Percentiles rank a stretch among this genome's conserved stretches.
These are phyloP conservation scores for Penicillium simplicissimum DNA, from an alignment of 495 filamentous ascomycete genomes.

Conservation along the genomic window DNA sequence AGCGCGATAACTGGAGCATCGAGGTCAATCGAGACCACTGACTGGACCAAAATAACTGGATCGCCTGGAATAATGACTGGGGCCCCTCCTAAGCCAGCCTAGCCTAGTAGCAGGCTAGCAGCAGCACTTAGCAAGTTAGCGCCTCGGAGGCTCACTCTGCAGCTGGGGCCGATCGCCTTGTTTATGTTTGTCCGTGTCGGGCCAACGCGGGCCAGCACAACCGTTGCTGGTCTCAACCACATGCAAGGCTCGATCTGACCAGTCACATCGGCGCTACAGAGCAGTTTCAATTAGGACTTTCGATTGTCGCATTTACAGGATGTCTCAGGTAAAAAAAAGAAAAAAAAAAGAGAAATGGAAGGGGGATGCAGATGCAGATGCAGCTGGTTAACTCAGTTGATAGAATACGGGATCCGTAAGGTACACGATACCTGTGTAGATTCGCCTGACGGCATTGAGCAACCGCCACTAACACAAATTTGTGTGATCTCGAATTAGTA, in stretches of 20 bases:
- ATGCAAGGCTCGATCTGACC: slow-evolving; percentile 23
- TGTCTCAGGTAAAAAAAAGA: background rate
- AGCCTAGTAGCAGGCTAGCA: too few species aligned
- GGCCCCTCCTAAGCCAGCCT: too few species aligned
- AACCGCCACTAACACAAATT: background rate
- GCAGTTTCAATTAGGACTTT: background rate
- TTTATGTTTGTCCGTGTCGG: slow-evolving; percentile 29
- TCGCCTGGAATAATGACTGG: background rate
- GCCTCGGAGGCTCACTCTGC: slow-evolving; percentile 11
- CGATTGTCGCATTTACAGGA: background rate
- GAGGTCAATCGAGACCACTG: background rate
- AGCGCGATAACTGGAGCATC: slow-evolving; percentile 27
- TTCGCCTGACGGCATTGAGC: background rate
- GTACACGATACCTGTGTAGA: background rate
- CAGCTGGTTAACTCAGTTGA: background rate
- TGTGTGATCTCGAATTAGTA: background rate
- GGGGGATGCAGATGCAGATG: background rate
- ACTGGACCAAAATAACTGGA: background rate
- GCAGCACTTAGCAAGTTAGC: slow-evolving; percentile 13
- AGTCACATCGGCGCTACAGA: slow-evolving; percentile 14
- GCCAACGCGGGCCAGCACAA: slow-evolving; percentile 25
- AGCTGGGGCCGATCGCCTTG: slow-evolving; percentile 11
- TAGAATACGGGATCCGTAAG: background rate
- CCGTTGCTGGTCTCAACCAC: slow-evolving; percentile 22
- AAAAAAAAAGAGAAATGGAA: too few species aligned